Evolutionary conservation across 495 filamentous ascomycete genomes (phyloP).

Genomic region (Xanthoparmelia taractica): DNA sequence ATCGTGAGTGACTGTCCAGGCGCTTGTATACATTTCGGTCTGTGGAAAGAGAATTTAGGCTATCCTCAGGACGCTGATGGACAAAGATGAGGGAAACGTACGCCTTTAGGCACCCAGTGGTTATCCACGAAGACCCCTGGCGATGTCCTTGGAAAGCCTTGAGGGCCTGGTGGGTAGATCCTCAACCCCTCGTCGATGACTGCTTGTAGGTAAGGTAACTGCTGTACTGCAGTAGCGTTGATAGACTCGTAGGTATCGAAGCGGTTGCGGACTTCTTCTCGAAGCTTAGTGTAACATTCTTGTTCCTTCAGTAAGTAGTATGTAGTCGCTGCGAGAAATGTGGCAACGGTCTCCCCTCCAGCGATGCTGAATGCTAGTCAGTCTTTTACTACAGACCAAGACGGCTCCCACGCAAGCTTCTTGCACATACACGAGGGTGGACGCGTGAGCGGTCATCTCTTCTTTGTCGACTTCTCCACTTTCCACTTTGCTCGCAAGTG

Average conservation of each 20-base stretch:
- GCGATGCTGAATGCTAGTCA: slow-evolving; percentile 21
- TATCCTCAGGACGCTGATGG: too few species aligned
- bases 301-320: slow-evolving; percentile 23
- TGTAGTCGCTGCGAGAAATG: slow-evolving; percentile 20
- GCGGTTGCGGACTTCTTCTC: slow-evolving; percentile 17
- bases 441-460: slow-evolving; percentile 24
- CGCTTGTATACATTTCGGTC: too few species aligned
- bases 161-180: slow-evolving; percentile 43
- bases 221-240: slow-evolving; percentile 25
- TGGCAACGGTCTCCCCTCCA: slow-evolving; percentile 27
- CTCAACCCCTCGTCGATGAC: slow-evolving; percentile 49
- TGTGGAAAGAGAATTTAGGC: too few species aligned
- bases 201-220: slow-evolving; percentile 47
- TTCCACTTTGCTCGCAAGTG: slow-evolving; percentile 23
- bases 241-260: slow-evolving; percentile 19
- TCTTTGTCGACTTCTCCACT: slow-evolving; percentile 25
- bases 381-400: neutral
- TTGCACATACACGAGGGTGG: slow-evolving; percentile 20
- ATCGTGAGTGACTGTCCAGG: too few species aligned
- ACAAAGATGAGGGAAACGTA: neutral
- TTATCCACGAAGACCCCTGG: slow-evolving; percentile 31
- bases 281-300: neutral
- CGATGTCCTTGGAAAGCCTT: slow-evolving; percentile 32
- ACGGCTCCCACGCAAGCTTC: neutral
- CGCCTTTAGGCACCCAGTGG: slow-evolving; percentile 22